Percentiles rank a stretch among this genome's conserved stretches.
These are phyloP conservation scores for Wickerhamomyces tratensis DNA, from an alignment of 805 yeast species.

Conservation along the genomic window DNA sequence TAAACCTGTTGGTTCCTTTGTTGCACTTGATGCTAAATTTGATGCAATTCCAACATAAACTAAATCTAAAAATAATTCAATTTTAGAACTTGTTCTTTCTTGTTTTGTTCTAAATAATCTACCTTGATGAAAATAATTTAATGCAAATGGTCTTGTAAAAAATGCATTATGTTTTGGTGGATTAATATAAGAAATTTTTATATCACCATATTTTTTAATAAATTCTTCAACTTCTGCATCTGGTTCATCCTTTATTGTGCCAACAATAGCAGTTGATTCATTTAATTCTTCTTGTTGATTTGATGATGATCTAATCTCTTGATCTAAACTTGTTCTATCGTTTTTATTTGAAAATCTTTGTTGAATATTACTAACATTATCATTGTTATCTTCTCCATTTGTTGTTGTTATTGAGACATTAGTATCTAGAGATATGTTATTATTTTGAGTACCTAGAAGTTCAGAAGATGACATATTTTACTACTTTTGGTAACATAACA, in stretches of 20 bases:
- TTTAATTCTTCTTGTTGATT: too few relatives aligned
- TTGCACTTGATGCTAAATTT: conserved; percentile 44
- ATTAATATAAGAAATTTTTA: conserved; percentile 35
- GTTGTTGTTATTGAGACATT: too few relatives aligned
- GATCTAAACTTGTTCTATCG: too few relatives aligned
- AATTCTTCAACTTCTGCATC: conserved; percentile 23
- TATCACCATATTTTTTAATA: conserved; percentile 38
- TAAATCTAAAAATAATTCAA: conserved; percentile 54
- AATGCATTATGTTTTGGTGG: conserved; percentile 23
- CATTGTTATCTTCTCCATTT: too few relatives aligned
- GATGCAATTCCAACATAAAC: conserved; percentile 57
- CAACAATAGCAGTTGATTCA: neutral
- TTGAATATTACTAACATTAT: too few relatives aligned
- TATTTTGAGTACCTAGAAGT: too few relatives aligned
- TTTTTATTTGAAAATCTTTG: too few relatives aligned
- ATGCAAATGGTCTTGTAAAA: conserved; percentile 46
- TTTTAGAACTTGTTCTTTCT: conserved; percentile 40
- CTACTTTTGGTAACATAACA: too few relatives aligned
- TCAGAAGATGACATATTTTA: too few relatives aligned
- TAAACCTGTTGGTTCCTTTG: conserved; percentile 37
- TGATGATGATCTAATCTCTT: too few relatives aligned
- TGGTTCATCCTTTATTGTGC: neutral
- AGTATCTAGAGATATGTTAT: too few relatives aligned
- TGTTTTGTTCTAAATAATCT: conserved; percentile 42
- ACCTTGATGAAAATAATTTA: conserved; percentile 52